A percentile compares a stretch with the other conserved stretches of the same genome.
These are phyloP conservation scores for Trichaptum fuscoviolaceum DNA, from an alignment of 768 basidiomycete species.

Conservation along the genomic window DNA sequence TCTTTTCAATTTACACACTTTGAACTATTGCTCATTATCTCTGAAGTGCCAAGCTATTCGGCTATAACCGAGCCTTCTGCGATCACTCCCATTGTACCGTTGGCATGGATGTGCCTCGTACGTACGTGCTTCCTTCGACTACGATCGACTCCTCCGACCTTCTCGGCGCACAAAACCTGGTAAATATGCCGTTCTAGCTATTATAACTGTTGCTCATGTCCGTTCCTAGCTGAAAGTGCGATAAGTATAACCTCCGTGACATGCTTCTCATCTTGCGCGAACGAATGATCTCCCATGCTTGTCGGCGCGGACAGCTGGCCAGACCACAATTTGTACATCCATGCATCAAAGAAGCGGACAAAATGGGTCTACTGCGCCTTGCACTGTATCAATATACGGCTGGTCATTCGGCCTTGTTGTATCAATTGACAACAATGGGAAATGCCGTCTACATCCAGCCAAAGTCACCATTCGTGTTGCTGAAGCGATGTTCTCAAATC, in stretches of 20 bases:
- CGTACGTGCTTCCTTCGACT: neutral
- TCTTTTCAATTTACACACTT: neutral
- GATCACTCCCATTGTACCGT: neutral
- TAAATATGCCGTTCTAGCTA: neutral
- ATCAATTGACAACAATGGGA: slow-evolving; percentile 40
- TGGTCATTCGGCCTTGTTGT: neutral
- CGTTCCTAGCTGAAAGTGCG: neutral
- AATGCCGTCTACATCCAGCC: slow-evolving; percentile 48
- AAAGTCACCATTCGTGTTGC: slow-evolving; percentile 35
- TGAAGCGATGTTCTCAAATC: slow-evolving; percentile 2
- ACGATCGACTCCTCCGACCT: neutral
- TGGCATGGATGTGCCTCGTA: too few relatives aligned
- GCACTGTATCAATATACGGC: neutral
- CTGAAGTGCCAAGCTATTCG: neutral
- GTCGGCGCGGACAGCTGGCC: neutral
- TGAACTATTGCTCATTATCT: neutral
- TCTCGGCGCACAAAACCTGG: neutral
- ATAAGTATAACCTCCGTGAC: neutral
- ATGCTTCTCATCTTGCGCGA: neutral
- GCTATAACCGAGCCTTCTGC: neutral
- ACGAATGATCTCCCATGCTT: neutral
- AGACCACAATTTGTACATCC: neutral
- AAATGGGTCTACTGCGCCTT: neutral
- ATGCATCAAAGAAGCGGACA: neutral
- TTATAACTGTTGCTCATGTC: neutral